Evolutionary conservation across 352 stramenopile species (phyloP), one percentile per base, ranked within the genome.

Genomic region (Globisporangium mamillatum): DNA sequence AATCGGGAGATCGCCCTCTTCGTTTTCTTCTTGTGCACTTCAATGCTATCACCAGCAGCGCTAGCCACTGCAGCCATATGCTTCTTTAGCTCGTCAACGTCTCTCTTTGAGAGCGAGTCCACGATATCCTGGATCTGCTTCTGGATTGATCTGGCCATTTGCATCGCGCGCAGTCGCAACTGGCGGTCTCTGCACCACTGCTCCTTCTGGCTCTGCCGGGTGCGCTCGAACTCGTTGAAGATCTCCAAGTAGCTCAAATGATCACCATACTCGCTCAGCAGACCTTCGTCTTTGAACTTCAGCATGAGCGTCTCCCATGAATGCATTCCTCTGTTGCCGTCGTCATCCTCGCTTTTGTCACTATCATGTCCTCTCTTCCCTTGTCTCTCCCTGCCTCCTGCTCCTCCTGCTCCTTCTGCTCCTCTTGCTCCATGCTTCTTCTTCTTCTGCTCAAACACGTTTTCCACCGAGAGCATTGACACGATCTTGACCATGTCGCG

Each of bases 381-480:
- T 48, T 36, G 16, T 36, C 29, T 46, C 38, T 3, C 1, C 14
- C 12, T 46, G 12, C 12, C 22, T 8, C 18, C 3, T 36, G 58
- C 44, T 63, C 64, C 27, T 29, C 27, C 3, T 36, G 58, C 44
- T 63, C 61, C 29, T 32, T 4, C 20, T 64, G n/a, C 29, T 46
- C 38, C 12, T 18, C 38, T 18, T 46, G 3, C 12, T 24, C 18
- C 44, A 10, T 36, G 58, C 20, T 64, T 27, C 29, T 25, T 64
- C 20, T 25, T 64, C 66, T 69, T 65, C 8, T 83, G 73, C 38
- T 80, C 64, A 57, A 95, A 95, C 14, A 95, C 67, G 38, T 83
- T 88, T 46, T 97, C 91, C 1, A 89, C 84, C 25, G 83, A 93
- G 22, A 96, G 76, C 91, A 97, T 96, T 9, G 89, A 78, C 18